Evolutionary conservation across 2,329 filamentous ascomycete species (phyloP).

Genomic region (Colletotrichum limetticola): DNA sequence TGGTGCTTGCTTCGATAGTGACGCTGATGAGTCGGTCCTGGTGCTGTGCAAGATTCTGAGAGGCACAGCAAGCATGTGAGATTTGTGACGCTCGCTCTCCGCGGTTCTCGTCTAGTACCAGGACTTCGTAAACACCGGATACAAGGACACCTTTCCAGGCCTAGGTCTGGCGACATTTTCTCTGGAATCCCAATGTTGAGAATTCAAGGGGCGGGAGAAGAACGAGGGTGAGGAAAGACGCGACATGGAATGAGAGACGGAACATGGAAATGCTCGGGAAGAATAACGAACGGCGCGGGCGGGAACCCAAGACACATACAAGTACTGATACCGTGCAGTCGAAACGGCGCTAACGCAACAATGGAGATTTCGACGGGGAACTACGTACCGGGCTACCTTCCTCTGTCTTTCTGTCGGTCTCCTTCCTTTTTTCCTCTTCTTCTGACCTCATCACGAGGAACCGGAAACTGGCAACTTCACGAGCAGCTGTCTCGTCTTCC

Average conservation of each 20-base stretch:
- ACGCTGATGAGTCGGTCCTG: neutral
- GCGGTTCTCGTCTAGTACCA: too few species aligned
- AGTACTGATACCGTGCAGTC: slow-evolving; percentile 26
- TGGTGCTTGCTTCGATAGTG: neutral
- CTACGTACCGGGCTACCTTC: neutral
- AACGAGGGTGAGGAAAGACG: neutral
- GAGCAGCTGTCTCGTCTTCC: neutral
- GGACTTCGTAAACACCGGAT: too few species aligned
- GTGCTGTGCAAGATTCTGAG: neutral
- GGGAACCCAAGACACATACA: slow-evolving; percentile 19
- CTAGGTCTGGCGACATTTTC: too few species aligned
- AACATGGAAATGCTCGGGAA: slow-evolving; percentile 17
- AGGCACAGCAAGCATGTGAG: too few species aligned
- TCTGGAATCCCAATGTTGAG: neutral
- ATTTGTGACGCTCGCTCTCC: too few species aligned
- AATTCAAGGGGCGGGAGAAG: neutral
- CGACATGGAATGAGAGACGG: neutral
- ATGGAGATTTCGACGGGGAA: slow-evolving; percentile 27
- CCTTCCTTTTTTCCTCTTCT: neutral
- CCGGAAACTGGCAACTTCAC: neutral
- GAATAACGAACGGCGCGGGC: slow-evolving; percentile 13
- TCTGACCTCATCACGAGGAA: neutral
- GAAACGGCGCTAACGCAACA: slow-evolving; percentile 26
- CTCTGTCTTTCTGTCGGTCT: neutral
- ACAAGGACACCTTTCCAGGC: too few species aligned